Evolutionary conservation across 2,329 filamentous ascomycete genomes (phyloP).

Genomic region (Stagonosporopsis rhizophila): DNA sequence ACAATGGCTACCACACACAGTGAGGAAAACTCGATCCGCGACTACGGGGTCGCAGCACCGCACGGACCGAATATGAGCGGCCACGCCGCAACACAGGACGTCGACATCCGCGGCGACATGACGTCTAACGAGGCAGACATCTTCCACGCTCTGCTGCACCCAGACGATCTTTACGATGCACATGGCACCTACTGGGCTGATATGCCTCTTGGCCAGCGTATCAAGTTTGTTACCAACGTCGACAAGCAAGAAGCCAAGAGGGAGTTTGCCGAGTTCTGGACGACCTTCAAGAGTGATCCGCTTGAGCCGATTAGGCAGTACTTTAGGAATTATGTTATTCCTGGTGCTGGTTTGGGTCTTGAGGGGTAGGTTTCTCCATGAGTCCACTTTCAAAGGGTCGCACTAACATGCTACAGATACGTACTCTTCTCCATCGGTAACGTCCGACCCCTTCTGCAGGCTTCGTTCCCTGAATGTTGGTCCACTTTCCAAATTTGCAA

Average conservation of each 20-base stretch:
- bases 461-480: slow-evolving; percentile 83
- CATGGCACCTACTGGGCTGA: slow-evolving; percentile 95
- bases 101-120: slow-evolving; percentile 56
- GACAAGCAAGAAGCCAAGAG: slow-evolving; percentile 72
- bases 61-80: slow-evolving; percentile 57
- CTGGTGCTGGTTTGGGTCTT: slow-evolving; percentile 87
- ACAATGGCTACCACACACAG: slow-evolving; percentile 38
- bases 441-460: slow-evolving; percentile 79
- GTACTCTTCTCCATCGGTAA: slow-evolving; percentile 98
- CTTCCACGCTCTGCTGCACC: slow-evolving; percentile 82
- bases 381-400: background rate
- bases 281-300: slow-evolving; percentile 86
- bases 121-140: slow-evolving; percentile 64
- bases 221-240: slow-evolving; percentile 77
- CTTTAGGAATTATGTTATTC: slow-evolving; percentile 87
- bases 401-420: slow-evolving; percentile 63
- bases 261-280: slow-evolving; percentile 72
- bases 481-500: slow-evolving; percentile 69
- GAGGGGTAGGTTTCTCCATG: slow-evolving; percentile 63
- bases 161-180: slow-evolving; percentile 84
- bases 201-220: slow-evolving; percentile 71
- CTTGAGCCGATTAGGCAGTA: slow-evolving; percentile 86
- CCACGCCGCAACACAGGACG: slow-evolving; percentile 52
- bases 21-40: slow-evolving; percentile 46
- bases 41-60: slow-evolving; percentile 57